A percentile compares a stretch with the other conserved stretches of the same genome.
Evolutionary conservation across 2,329 filamentous ascomycete genomes (phyloP).

Genomic region (Colletotrichum sansevieriae): DNA sequence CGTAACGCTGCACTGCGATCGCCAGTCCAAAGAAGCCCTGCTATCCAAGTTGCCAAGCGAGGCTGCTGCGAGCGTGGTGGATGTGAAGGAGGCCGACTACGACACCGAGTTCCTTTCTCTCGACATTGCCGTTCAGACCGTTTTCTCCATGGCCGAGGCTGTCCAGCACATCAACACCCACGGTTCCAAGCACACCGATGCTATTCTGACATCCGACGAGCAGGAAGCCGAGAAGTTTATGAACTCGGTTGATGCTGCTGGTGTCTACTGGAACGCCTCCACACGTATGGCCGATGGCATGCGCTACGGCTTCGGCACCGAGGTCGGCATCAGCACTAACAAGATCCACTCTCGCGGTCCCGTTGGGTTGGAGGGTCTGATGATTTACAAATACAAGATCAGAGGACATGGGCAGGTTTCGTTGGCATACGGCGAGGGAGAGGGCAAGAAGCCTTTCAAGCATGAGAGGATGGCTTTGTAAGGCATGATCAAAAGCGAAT

Average conservation of each 20-base stretch:
- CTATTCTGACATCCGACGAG: constrained; percentile 80
- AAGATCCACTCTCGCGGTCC: constrained; percentile 97
- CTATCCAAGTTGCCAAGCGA: constrained; percentile 45
- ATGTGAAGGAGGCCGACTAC: constrained; percentile 79
- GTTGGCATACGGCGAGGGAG: constrained; percentile 77
- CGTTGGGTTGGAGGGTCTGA: constrained; percentile 92
- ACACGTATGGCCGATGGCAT: constrained; percentile 96
- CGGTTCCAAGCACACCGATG: constrained; percentile 94
- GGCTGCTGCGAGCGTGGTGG: constrained; percentile 65
- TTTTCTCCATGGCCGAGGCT: constrained; percentile 77
- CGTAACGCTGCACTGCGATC: constrained; percentile 86
- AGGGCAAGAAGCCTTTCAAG: constrained; percentile 70
- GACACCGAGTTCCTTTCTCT: constrained; percentile 91
- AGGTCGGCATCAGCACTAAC: constrained; percentile 98
- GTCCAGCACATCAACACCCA: constrained; percentile 92
- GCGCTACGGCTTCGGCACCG: constrained; percentile 96
- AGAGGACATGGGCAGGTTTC: constrained; percentile 87
- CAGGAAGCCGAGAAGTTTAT: constrained; percentile 84
- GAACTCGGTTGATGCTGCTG: constrained; percentile 86
- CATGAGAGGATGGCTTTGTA: constrained; percentile 67
- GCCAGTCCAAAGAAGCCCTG: constrained; percentile 74
- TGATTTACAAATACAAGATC: constrained; percentile 97
- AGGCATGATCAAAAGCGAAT: constrained; percentile 12
- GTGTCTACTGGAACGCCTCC: constrained; percentile 97
- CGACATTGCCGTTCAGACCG: constrained; percentile 84